Conservation (phyloP, 306 rosid genomes). For the Mimosa pudica region DNA sequence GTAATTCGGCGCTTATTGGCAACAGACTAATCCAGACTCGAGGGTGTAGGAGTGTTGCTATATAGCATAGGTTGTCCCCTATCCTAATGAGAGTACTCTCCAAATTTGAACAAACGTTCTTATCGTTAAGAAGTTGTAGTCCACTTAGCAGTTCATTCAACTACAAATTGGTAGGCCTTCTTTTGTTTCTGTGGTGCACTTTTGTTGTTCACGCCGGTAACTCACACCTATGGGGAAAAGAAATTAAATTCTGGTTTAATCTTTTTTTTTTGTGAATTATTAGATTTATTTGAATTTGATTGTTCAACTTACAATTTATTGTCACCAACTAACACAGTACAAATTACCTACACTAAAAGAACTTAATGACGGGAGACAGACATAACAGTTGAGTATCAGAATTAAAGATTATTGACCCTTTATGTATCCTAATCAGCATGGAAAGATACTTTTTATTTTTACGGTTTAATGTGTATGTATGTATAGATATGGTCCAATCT, state of each 20-base stretch:
- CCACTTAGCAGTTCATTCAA: no score
- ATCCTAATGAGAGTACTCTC: no score
- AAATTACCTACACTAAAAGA: neutral
- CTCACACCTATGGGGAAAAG: constrained; percentile 2
- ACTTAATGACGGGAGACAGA: neutral
- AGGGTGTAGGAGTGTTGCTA: no score
- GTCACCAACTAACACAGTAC: neutral
- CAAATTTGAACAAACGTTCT: no score
- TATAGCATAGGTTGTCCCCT: no score
- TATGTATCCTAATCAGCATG: neutral
- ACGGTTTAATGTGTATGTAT: neutral
- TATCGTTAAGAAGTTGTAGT: no score
- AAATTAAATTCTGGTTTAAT: neutral
- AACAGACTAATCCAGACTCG: no score
- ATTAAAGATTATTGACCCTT: constrained; percentile 4
- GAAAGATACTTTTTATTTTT: neutral
- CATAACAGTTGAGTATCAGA: neutral
- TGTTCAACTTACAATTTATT: neutral
- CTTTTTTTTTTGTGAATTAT: neutral
- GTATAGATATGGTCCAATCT: neutral
- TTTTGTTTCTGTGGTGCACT: neutral
- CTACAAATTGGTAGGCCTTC: no score
- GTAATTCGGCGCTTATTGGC: no score
- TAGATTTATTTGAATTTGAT: neutral
- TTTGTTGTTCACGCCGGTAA: neutral